Evolutionary conservation across 176 grass and related monocot species (phyloP).

Genomic region (Secale cereale): DNA sequence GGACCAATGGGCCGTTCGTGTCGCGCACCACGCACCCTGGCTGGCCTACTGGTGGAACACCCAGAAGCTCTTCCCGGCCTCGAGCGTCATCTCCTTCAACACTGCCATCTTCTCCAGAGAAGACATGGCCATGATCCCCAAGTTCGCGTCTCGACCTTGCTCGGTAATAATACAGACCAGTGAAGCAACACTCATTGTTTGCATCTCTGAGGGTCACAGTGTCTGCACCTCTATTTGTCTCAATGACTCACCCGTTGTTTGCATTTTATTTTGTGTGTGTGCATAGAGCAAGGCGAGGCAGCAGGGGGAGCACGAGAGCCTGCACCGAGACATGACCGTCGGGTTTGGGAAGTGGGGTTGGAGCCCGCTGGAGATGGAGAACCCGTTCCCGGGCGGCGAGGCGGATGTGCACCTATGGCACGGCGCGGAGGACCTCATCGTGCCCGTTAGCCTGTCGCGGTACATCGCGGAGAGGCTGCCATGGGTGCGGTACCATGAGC

Average conservation of each 20-base stretch:
- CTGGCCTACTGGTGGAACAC: slow-evolving; percentile 91
- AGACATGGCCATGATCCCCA: slow-evolving; percentile 47
- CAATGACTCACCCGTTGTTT: not conserved
- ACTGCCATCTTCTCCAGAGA: slow-evolving; percentile 31
- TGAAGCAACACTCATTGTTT: not conserved
- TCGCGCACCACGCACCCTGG: slow-evolving; percentile 76
- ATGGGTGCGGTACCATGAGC: slow-evolving; percentile 81
- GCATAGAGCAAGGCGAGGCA: slow-evolving; percentile 47
- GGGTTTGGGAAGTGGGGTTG: slow-evolving; percentile 6
- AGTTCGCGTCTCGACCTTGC: slow-evolving; percentile 25
- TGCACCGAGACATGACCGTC: not conserved
- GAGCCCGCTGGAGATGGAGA: slow-evolving; percentile 50
- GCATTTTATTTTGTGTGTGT: too few relatives aligned
- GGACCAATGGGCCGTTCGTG: slow-evolving; percentile 72
- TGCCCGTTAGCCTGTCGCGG: slow-evolving; percentile 63
- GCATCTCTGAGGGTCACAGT: not conserved
- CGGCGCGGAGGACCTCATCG: slow-evolving; percentile 60
- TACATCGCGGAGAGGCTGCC: slow-evolving; percentile 55
- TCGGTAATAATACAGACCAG: slow-evolving; percentile 1
- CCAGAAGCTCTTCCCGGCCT: slow-evolving; percentile 71
- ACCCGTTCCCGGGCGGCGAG: slow-evolving; percentile 72
- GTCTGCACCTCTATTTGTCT: not conserved
- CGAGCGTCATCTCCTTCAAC: slow-evolving; percentile 50
- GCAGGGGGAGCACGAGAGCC: slow-evolving; percentile 5
- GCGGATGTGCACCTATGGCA: slow-evolving; percentile 83